Evolutionary conservation across 2,329 filamentous ascomycete species (phyloP).

Genomic region (Microsporum audouinii): DNA sequence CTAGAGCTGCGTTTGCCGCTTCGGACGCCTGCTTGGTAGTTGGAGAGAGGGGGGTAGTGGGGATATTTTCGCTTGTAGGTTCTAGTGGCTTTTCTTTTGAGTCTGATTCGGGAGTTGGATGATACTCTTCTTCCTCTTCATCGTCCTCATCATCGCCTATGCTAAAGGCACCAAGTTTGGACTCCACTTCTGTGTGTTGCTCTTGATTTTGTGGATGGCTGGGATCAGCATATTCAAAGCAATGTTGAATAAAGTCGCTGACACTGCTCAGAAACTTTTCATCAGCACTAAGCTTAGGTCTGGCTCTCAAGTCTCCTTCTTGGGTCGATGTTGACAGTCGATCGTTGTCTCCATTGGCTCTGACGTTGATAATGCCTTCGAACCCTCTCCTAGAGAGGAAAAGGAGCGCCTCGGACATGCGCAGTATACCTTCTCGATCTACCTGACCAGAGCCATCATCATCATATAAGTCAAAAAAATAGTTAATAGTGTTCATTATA

Average conservation of each 20-base stretch:
- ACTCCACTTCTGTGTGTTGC: conserved; percentile 20
- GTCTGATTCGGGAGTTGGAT: conserved; percentile 27
- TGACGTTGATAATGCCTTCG: conserved; percentile 60
- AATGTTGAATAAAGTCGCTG: conserved; percentile 87
- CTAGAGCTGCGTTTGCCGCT: conserved; percentile 77
- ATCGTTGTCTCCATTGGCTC: conserved; percentile 43
- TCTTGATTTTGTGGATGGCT: conserved; percentile 55
- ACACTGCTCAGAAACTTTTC: conserved; percentile 87
- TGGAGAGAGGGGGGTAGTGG: conserved; percentile 24
- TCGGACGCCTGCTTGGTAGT: conserved; percentile 58
- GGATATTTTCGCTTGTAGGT: not conserved
- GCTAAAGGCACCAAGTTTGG: conserved; percentile 51
- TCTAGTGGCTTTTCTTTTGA: not conserved
- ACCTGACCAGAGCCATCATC: conserved; percentile 84
- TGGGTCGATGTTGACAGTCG: conserved; percentile 24
- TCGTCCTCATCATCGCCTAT: conserved; percentile 69
- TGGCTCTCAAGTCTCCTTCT: conserved; percentile 26
- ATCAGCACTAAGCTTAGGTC: conserved; percentile 51
- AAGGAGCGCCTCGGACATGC: conserved; percentile 85
- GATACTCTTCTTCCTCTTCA: conserved; percentile 44
- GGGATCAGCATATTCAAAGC: conserved; percentile 96
- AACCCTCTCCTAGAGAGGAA: conserved; percentile 86
- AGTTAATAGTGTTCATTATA: conserved; percentile 95
- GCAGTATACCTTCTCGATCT: conserved; percentile 84
- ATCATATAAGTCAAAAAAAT: conserved; percentile 96